These are phyloP conservation scores for Drosera spatulata DNA, from an alignment of 179 eudicot species.

Conservation along the genomic window DNA sequence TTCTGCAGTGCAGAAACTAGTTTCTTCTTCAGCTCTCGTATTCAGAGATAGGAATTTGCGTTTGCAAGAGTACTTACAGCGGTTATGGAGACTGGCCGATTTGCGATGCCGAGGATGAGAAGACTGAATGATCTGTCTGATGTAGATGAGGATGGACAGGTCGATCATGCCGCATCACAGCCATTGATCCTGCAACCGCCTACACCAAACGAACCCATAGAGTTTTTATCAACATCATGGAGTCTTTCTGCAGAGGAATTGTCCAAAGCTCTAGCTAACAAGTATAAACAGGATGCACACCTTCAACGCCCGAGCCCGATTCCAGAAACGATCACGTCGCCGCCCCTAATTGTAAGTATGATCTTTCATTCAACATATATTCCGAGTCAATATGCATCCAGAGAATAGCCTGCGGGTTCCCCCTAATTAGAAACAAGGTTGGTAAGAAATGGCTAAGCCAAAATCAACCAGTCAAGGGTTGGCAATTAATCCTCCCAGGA, in stretches of 20 bases:
- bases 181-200: constrained; percentile 61
- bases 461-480: no score
- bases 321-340: constrained; percentile 12
- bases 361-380: no score
- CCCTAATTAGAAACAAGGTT: neutral
- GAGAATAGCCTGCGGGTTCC: neutral
- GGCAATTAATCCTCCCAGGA: neutral
- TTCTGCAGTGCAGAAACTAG: neutral
- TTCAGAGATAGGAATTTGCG: neutral
- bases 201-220: constrained; percentile 94
- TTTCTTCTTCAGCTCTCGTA: neutral
- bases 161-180: constrained; percentile 13
- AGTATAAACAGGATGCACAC: constrained; percentile 33
- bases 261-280: constrained; percentile 66
- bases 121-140: constrained; percentile 14
- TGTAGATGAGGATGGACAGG: constrained; percentile 24
- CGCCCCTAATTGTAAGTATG: constrained; percentile 42
- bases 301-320: constrained; percentile 17
- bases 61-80: neutral
- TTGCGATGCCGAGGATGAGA: constrained; percentile 17
- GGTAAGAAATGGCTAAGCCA: neutral
- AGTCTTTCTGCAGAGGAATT: constrained; percentile 80
- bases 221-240: constrained; percentile 93
- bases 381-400: no score
- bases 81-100: constrained; percentile 24